Percentiles rank a stretch among this genome's conserved stretches.
These are phyloP conservation scores for grape (Vitis vinifera) DNA, from an alignment of 164 flowering plant genomes.

Conservation along the genomic window DNA sequence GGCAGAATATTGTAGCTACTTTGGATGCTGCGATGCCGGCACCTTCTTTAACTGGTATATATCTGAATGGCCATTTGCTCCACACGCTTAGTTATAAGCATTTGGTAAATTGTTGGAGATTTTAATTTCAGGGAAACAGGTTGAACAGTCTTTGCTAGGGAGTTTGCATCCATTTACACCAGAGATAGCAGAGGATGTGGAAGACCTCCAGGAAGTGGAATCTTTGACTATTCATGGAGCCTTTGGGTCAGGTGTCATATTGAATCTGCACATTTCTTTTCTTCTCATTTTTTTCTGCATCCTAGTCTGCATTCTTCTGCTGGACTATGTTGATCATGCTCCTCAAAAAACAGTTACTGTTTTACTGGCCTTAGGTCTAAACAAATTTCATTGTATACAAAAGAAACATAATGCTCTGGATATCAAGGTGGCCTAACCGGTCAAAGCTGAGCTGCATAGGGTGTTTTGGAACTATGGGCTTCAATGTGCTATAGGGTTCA, in stretches of 20 bases:
- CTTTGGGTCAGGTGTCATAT: conserved; percentile 52
- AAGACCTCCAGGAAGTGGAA: conserved; percentile 67
- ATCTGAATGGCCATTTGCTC: not conserved
- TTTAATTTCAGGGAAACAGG: conserved; percentile 37
- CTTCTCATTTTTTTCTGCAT: not conserved
- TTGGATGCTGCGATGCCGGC: conserved; percentile 91
- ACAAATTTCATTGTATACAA: too few species aligned
- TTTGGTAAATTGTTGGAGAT: not conserved
- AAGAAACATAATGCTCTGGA: too few species aligned
- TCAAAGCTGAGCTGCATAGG: not conserved
- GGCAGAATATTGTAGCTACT: conserved; percentile 71
- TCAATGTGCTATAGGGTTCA: not conserved
- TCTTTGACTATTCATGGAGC: conserved; percentile 59
- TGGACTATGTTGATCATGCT: not conserved
- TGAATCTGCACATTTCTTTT: not conserved
- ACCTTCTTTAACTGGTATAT: conserved; percentile 62
- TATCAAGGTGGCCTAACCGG: not conserved
- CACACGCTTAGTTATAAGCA: not conserved
- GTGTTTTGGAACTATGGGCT: not conserved
- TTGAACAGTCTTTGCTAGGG: conserved; percentile 34
- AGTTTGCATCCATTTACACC: conserved; percentile 78
- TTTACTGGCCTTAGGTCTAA: not conserved
- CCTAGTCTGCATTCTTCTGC: not conserved
- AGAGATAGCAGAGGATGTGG: conserved; percentile 57
- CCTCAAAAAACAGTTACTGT: not conserved